phyloP scores from a whole-genome alignment of 805 yeast genomes.

The Candida cerambycidarum region DNA sequence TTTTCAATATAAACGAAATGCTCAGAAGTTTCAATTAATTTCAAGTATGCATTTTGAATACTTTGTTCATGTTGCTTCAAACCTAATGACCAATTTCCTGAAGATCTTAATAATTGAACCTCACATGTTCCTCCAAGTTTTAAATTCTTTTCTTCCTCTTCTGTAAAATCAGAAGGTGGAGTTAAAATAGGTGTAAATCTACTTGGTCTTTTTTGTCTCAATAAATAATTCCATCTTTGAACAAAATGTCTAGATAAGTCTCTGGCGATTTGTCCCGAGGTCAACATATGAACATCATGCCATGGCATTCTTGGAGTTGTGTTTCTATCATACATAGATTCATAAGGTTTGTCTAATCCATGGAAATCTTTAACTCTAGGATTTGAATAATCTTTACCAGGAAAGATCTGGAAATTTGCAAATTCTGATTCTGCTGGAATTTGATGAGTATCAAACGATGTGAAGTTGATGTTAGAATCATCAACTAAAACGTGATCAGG shows the following conservation, averaged over 20 bases:
- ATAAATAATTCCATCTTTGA: conserved; percentile 93
- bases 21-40: conserved; percentile 85
- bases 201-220: conserved; percentile 93
- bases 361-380: conserved; percentile 89
- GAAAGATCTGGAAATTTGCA: conserved; percentile 65
- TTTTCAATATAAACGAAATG: conserved; percentile 94
- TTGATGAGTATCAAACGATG: conserved; percentile 28
- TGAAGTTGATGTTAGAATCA: conserved; percentile 49
- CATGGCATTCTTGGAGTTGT: conserved; percentile 95
- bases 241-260: conserved; percentile 93
- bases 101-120: conserved; percentile 82
- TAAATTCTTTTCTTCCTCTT: conserved; percentile 59
- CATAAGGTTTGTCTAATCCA: conserved; percentile 80
- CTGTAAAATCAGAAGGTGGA: conserved; percentile 87
- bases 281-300: conserved; percentile 98
- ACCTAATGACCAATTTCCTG: conserved; percentile 93
- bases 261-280: conserved; percentile 91
- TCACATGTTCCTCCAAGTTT: conserved; percentile 85
- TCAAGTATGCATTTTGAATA: conserved; percentile 89
- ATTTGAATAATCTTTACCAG: conserved; percentile 97
- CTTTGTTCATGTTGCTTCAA: conserved; percentile 81
- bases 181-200: conserved; percentile 87
- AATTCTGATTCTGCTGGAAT: conserved; percentile 39
- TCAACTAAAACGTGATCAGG: conserved; percentile 91
- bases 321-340: conserved; percentile 85